These are phyloP conservation scores for Bothriochloa decipiens DNA, from an alignment of 176 grass and related monocot genomes.

Conservation along the genomic window DNA sequence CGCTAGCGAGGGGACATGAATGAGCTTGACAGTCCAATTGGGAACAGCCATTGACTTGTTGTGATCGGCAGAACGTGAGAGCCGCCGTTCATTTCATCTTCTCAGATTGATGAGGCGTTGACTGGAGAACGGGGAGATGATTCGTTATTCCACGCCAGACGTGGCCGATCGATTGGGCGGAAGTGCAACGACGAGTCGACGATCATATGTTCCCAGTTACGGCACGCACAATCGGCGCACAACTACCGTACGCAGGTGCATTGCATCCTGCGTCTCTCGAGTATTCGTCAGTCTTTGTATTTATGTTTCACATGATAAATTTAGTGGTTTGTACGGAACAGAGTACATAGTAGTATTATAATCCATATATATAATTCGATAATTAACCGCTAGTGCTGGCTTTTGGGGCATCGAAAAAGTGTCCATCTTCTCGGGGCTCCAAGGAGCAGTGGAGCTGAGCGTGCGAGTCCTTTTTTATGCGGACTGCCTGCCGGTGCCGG, in stretches of 20 bases:
- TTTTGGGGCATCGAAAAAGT: constrained; percentile 40
- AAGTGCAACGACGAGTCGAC: background rate
- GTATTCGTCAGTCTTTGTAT: background rate
- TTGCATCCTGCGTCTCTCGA: background rate
- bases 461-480: constrained; percentile 28
- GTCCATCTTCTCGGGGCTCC: constrained; percentile 41
- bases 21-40: background rate
- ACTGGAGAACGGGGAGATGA: background rate
- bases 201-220: background rate
- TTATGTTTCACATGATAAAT: background rate
- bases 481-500: background rate
- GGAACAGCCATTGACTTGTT: constrained; percentile 16
- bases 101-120: background rate
- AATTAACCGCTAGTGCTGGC: background rate
- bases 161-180: background rate
- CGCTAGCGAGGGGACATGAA: constrained; percentile 34
- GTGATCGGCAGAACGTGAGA: background rate
- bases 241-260: background rate
- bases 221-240: background rate
- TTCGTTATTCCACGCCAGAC: background rate
- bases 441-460: constrained; percentile 16
- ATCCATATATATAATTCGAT: too few species aligned
- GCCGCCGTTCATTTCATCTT: background rate
- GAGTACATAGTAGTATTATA: background rate
- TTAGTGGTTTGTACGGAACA: background rate